Evolutionary conservation across 176 grass and related monocot species (phyloP), one percentile per base, ranked within the genome.

Genomic region (Echinochloa phyllopogon): DNA sequence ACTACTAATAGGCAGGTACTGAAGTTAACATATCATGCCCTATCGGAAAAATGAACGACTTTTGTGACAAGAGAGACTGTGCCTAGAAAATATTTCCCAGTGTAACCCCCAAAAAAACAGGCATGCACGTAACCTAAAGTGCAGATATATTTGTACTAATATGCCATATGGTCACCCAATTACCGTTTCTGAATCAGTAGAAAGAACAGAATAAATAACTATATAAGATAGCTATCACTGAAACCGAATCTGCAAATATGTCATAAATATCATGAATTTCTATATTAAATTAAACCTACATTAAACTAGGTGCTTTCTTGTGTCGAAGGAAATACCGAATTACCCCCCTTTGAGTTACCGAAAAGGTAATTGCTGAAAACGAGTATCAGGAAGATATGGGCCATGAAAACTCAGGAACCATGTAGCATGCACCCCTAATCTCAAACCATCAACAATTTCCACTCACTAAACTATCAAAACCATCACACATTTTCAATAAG

Each of bases 401-500:
- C 80, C 67, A 83, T 20, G 84, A 23, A 83, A 83, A 74, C 15
- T 36, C 74, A 78, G 41, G 40, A 59, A 73, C 59, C 42, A 87
- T 60, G 65, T 45, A 43, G 17, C 55, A 53, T 16, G 72, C 44
- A 59, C 11, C 69, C 69, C 23, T n/a, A 68, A 69, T 17, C 60
- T 63, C 18, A 84, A 84, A 91, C 85, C 69, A 53, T 75, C 76
- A 84, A 43, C 59, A 75, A 29, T 75, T 80, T 51, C 62, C 75
- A 51, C 27, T 84, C 64, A 63, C 65, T 83, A 90, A 74, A 83
- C 72, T 79, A 90, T 65, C 74, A 74, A 38, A 44, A 14, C 49
- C 85, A 91, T 91, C 68, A 69, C 36, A 57, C 16, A 80, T 74
- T 85, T 85, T 90, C 88, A 86, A 81, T 92, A 77, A 88, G 86